Conservation (phyloP, 805 yeast species). For the Myxozyma melibiosi region DNA sequence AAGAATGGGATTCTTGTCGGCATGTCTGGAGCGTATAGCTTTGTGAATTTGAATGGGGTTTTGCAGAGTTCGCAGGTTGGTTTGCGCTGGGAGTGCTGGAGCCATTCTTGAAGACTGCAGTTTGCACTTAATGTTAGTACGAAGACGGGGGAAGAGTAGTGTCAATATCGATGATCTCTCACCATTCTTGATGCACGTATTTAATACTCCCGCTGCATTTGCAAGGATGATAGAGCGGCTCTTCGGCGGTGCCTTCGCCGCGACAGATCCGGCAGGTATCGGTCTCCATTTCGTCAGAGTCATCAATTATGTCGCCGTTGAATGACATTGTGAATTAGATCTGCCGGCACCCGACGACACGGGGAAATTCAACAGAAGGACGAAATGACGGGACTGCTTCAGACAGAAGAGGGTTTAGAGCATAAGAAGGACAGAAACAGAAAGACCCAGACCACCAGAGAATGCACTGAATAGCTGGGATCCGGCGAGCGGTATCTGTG, state of each 20-base stretch:
- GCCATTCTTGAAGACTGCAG: constrained; percentile 71
- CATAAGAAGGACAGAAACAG: too few species aligned
- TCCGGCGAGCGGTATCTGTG: too few species aligned
- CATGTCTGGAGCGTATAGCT: constrained; percentile 64
- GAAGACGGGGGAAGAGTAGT: neutral
- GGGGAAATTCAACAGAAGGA: too few species aligned
- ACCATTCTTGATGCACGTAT: constrained; percentile 89
- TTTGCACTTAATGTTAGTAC: neutral
- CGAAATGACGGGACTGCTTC: too few species aligned
- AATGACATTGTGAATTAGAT: too few species aligned
- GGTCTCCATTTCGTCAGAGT: constrained; percentile 13
- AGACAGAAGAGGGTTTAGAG: too few species aligned
- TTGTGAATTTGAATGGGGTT: constrained; percentile 66
- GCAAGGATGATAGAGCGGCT: constrained; percentile 90
- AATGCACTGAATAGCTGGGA: too few species aligned
- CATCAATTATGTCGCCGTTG: too few species aligned
- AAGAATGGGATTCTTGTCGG: constrained; percentile 62
- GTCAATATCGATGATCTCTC: constrained; percentile 23
- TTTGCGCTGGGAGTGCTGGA: constrained; percentile 63
- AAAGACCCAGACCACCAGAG: too few species aligned
- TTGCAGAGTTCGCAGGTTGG: constrained; percentile 88
- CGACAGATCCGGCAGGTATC: constrained; percentile 89
- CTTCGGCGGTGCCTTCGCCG: constrained; percentile 77
- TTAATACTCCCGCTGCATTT: constrained; percentile 91
- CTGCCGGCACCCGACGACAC: too few species aligned